Evolutionary conservation across 2,329 filamentous ascomycete genomes (phyloP), one percentile per base, ranked within the genome.

Genomic region (Pyrenophora graminea): DNA sequence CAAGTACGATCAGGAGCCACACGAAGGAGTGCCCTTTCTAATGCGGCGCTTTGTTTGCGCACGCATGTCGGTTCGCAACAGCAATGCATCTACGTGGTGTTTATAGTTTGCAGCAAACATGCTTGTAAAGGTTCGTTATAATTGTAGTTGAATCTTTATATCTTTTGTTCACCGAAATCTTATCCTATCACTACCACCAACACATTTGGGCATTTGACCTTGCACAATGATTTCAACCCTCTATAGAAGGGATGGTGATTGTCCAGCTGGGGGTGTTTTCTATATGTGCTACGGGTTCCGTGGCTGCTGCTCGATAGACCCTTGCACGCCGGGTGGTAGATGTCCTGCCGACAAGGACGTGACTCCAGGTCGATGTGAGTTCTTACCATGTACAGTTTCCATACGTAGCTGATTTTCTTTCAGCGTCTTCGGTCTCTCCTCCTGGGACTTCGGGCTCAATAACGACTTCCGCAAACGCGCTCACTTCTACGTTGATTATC

Each of bases 271-370:
- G 10, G 62, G 61, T 17, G 33, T 38, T 6, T 66, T 59, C 21
- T 68, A 69, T 37, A 51, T 34, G 9, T 69, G 68, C 36, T 41
- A 46, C 31, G 54, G 49, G 1, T 70, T 60, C 33, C 30, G 31
- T 25, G 68, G 66, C 25, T 69, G 66, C 39, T 71, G 65, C 39
- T n/a, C 58, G 12, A 56, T 55, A 9, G 61, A 68, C 25, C 54
- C 67, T 44, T 69, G 64, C 45, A 53, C 32, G 39, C 51, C 52
- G 18, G 41, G 42, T 23, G 33, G 49, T 25, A 55, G 55, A 5
- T 70, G 67, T 55, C 63, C 62, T 32, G 39, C 40, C 9, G 54
- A 53, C 7, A 59, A 63, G 41, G 60, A 63, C 13, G 45, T 40
- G 3, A 62, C 63, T 21, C 56, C 59, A 39, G 53, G 37, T 6